Base-by-base conservation (phyloP, 139 green algal genomes). In the Monoraphidium neglectum region DNA sequence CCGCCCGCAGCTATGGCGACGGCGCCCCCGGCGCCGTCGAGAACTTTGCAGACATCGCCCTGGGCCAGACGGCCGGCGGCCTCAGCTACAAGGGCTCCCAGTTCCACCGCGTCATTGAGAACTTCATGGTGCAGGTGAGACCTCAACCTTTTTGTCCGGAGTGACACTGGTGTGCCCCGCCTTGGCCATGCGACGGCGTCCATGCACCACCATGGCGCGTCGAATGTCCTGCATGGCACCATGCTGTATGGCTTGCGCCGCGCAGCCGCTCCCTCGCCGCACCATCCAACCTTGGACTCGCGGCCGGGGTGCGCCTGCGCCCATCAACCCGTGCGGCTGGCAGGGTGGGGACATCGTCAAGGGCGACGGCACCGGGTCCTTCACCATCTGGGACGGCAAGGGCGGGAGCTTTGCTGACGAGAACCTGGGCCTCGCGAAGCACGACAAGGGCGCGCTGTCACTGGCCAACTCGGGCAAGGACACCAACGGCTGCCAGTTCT, bases 321-420 rank as follows among this genome's bases (percentile, higher is more conserved):
- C 21, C 23, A 33, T 62, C 26, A 26, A 26, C 54, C 54, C 54
- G 24, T 62, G 24, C 54, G 54, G 24, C 24, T 24, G 54, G 54
- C 24, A 62, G 32, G 60, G 33, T 12, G 32, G 33, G 8, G 33
- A 67, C 33, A 67, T 46, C 33, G 12, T 46, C 32, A 67, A 93
- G 86, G 92, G 93, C 3, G 93, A 98, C 82, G 96, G 96, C 71
- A 99, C 94, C 18, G 96, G 96, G 0, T 93, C 81, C 56, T 68
- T 96, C 4, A 94, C 84, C 76, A 99, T 99, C 56, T 99, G 33
- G 60, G 35, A 46, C 33, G 33, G 60, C 33, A 12, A 99, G 72
- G 96, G 97, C 46, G 93, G 68, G 47, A 87, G 88, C 16, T 99
- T 97, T 87, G 87, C 88, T 32, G 96, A 99, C 75, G 96, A 99